Percentiles rank a stretch among this genome's conserved stretches.
phyloP scores from a whole-genome alignment of 2,329 filamentous ascomycete genomes.

The Geoglossum cookeanum region DNA sequence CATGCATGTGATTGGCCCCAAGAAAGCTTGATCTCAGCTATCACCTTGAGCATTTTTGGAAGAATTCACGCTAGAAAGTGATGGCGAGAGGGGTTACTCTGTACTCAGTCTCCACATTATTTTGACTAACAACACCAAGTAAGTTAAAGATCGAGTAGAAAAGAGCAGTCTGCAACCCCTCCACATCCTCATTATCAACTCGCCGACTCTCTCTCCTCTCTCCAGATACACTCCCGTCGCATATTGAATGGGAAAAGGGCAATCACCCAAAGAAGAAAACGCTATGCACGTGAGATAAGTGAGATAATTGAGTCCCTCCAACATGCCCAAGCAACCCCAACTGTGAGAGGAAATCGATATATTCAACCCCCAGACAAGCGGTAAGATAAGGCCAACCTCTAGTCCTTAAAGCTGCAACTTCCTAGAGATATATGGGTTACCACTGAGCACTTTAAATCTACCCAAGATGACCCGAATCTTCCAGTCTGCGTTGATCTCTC shows the following conservation, averaged over 20 bases:
- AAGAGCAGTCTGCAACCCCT: background rate
- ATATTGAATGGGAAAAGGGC: background rate
- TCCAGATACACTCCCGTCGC: background rate
- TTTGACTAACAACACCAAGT: background rate
- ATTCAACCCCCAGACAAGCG: background rate
- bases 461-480: background rate
- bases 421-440: background rate
- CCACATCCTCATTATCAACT: background rate
- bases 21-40: background rate
- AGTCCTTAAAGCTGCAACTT: background rate
- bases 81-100: background rate
- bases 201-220: background rate
- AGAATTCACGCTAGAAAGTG: too few species aligned
- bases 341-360: background rate
- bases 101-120: background rate
- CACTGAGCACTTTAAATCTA: background rate
- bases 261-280: background rate
- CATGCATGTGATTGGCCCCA: background rate
- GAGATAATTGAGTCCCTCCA: background rate
- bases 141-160: background rate
- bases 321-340: background rate
- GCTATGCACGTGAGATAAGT: slow-evolving; percentile 1
- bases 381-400: background rate
- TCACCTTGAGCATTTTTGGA: background rate
- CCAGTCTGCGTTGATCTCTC: slow-evolving; percentile 8